A percentile compares a stretch with the other conserved stretches of the same genome.
Evolutionary conservation across 345 rosid species (phyloP).

Genomic region (Eucalyptus lansdowneana): DNA sequence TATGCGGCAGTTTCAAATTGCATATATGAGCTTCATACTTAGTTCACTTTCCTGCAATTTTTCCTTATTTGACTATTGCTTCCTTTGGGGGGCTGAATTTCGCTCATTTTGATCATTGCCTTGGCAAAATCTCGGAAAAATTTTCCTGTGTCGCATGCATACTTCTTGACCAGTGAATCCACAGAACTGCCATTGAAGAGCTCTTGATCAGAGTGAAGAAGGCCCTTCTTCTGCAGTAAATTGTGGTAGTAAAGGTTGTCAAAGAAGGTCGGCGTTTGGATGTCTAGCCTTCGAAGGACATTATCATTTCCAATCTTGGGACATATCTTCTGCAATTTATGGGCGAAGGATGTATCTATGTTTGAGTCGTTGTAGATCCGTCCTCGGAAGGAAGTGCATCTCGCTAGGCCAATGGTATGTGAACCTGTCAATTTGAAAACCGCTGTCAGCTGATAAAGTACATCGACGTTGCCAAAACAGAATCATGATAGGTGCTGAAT

Average conservation of each 20-base stretch:
- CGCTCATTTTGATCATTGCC: neutral
- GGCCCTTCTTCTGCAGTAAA: constrained; percentile 65
- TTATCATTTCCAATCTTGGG: constrained; percentile 51
- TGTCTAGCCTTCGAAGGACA: constrained; percentile 50
- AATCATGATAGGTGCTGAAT: neutral
- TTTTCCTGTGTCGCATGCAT: neutral
- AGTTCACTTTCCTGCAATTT: neutral
- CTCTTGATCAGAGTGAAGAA: constrained; percentile 71
- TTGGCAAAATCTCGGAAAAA: neutral
- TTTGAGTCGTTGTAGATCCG: constrained; percentile 75
- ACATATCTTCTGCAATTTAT: constrained; percentile 46
- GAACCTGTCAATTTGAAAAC: constrained; percentile 25
- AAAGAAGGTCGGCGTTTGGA: constrained; percentile 36
- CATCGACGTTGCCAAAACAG: neutral
- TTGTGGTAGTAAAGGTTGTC: constrained; percentile 69
- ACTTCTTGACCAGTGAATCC: neutral
- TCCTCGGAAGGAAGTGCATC: constrained; percentile 59
- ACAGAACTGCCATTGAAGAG: neutral
- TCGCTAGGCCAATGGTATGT: constrained; percentile 64
- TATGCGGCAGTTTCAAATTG: neutral
- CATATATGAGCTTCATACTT: neutral
- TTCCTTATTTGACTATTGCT: neutral
- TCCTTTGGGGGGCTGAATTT: neutral
- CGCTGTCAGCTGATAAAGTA: neutral
- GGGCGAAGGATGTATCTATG: constrained; percentile 33